A percentile compares a stretch with the other conserved stretches of the same genome.
Conservation (phyloP, 257 asterid genomes). For the Solanum etuberosum region DNA sequence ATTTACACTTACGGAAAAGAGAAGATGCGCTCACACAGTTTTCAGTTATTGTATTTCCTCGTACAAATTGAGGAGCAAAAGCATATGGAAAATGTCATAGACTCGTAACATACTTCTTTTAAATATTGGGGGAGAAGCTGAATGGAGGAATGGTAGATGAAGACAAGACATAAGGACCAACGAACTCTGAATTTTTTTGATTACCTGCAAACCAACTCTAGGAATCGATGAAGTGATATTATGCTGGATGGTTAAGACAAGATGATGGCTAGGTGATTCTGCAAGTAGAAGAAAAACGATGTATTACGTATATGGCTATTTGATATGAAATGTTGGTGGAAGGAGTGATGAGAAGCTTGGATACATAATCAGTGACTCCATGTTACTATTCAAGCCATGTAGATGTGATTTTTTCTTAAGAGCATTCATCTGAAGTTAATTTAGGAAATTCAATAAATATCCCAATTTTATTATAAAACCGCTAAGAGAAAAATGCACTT, state of each 20-base stretch:
- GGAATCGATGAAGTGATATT: conserved; percentile 87
- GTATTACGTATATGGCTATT: background rate
- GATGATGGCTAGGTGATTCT: conserved; percentile 40
- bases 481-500: background rate
- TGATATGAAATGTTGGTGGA: background rate
- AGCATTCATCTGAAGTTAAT: background rate
- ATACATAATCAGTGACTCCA: background rate
- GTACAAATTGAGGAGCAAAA: background rate
- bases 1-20: background rate
- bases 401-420: background rate
- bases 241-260: conserved; percentile 58
- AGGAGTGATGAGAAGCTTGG: background rate
- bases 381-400: background rate
- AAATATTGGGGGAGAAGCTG: background rate
- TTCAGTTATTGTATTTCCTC: background rate
- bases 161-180: background rate
- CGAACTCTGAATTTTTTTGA: background rate
- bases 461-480: background rate
- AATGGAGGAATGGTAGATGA: background rate
- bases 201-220: conserved; percentile 92
- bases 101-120: background rate
- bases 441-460: background rate
- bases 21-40: background rate
- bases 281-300: conserved; percentile 14
- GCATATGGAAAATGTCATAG: background rate